These are phyloP conservation scores for Stromatinia cepivora DNA, from an alignment of 2,329 filamentous ascomycete species.

Conservation along the genomic window DNA sequence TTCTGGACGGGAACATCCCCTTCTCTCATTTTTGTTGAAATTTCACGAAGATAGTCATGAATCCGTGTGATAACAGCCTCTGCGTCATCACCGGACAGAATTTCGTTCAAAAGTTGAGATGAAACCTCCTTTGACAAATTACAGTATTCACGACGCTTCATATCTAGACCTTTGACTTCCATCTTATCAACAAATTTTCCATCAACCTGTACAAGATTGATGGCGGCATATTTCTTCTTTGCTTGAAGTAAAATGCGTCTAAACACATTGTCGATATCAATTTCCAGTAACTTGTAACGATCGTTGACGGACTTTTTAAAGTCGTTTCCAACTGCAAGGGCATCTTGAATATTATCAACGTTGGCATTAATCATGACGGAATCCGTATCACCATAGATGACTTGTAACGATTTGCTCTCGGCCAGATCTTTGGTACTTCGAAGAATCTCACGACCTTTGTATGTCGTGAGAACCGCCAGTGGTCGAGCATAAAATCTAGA, in stretches of 20 bases:
- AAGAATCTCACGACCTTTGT: conserved; percentile 96
- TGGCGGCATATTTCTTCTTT: conserved; percentile 98
- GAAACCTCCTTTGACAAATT: conserved; percentile 94
- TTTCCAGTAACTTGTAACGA: conserved; percentile 87
- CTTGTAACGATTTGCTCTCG: conserved; percentile 84
- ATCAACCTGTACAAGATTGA: conserved; percentile 87
- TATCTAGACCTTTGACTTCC: conserved; percentile 97
- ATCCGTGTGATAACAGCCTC: conserved; percentile 86
- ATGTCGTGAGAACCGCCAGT: conserved; percentile 92
- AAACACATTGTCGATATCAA: conserved; percentile 98
- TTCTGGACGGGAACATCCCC: conserved; percentile 73
- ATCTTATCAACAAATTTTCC: conserved; percentile 92
- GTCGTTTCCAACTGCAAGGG: conserved; percentile 85
- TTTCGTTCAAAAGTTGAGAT: conserved; percentile 84
- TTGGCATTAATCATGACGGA: conserved; percentile 99
- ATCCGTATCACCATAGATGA: conserved; percentile 98
- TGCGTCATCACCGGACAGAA: conserved; percentile 89
- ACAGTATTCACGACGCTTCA: conserved; percentile 97
- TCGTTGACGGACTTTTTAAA: conserved; percentile 97
- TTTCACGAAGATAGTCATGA: conserved; percentile 86
- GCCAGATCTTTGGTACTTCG: conserved; percentile 94
- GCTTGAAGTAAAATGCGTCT: conserved; percentile 88
- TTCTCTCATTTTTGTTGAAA: conserved; percentile 84
- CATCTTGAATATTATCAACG: conserved; percentile 87
- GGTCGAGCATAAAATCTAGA: conserved; percentile 97